Evolutionary conservation across 148 eudicot genomes (phyloP), one percentile per base, ranked within the genome.

Genomic region (Arbutus unedo): DNA sequence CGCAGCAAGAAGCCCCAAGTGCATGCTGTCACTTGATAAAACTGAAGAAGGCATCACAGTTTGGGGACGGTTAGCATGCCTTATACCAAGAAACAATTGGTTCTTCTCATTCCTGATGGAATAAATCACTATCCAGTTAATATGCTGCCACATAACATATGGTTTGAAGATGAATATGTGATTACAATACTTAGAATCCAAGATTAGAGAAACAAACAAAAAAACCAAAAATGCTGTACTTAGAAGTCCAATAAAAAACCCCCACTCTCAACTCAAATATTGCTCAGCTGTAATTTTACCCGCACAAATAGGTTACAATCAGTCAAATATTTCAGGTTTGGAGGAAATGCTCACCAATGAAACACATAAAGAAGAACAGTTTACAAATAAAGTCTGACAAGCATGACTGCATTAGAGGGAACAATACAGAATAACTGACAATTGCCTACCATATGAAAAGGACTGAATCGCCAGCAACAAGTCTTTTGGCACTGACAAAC

Each of bases 21-120:
- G 98, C 98, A 95, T 95, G 85, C 98, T 95, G 86, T 95, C 98
- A 84, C 97, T 93, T 23, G 98, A 95, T 70, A 95, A 86, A 90
- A 95, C 98, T 81, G 98, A 95, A 51, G 98, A 95, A 77, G 98
- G 97, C 97, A 95, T 92, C 85, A 91, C 93, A 78, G 97, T 93
- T 83, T 93, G 98, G 14, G 95, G 95, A 21, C 98, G 90, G 81
- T 81, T 90, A 72, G 98, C 97, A 82, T 94, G 97, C 16, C 98
- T 91, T 80, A 95, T 95, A 78, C 98, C 98, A 85, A 95, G 83
- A 78, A 95, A 91, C 49, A 95, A 93, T 87, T 93, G 98, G 81
- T 93, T 93, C 89, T 92, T 93, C 79, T 95, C 97, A 82, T 95
- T 93, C 97, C 98, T 95, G 67, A 50, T 77, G 56, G 75, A 81